phyloP scores from a whole-genome alignment of 306 rosid species.

The Erythrophleum fordii region DNA sequence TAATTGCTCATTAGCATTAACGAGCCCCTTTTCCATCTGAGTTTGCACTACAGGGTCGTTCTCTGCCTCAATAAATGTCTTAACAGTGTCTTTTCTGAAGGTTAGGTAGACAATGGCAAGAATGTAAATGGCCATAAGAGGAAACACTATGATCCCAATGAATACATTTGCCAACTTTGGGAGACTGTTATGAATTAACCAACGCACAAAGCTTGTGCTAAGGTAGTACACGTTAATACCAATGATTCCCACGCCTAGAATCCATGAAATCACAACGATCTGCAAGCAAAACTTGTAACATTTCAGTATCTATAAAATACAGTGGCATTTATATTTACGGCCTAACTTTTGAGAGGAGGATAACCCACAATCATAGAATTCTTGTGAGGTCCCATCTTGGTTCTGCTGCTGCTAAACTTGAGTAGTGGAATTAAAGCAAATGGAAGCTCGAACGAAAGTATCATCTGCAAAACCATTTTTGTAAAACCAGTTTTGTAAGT shows the following conservation, averaged over 20 bases:
- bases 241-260: conserved; percentile 65
- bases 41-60: conserved; percentile 51
- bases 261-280: conserved; percentile 79
- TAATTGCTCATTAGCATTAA: conserved; percentile 31
- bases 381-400: conserved; percentile 96
- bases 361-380: conserved; percentile 55
- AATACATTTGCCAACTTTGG: conserved; percentile 72
- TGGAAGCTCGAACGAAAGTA: conserved; percentile 89
- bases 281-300: conserved; percentile 35
- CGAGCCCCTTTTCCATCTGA: conserved; percentile 56
- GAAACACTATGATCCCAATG: conserved; percentile 76
- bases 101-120: conserved; percentile 62
- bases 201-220: conserved; percentile 65
- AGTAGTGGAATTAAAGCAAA: conserved; percentile 91
- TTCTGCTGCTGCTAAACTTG: conserved; percentile 75
- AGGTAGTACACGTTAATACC: conserved; percentile 87
- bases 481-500: not conserved
- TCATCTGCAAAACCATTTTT: conserved; percentile 64
- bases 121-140: conserved; percentile 70
- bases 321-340: not conserved
- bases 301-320: not conserved
- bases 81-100: conserved; percentile 65
- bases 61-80: conserved; percentile 54
- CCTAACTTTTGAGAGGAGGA: not conserved
- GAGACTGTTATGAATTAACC: conserved; percentile 70